Evolutionary conservation across 371 early-diverging fungal genomes (phyloP), one percentile per base, ranked within the genome.

Genomic region (Apophysomyces variabilis): DNA sequence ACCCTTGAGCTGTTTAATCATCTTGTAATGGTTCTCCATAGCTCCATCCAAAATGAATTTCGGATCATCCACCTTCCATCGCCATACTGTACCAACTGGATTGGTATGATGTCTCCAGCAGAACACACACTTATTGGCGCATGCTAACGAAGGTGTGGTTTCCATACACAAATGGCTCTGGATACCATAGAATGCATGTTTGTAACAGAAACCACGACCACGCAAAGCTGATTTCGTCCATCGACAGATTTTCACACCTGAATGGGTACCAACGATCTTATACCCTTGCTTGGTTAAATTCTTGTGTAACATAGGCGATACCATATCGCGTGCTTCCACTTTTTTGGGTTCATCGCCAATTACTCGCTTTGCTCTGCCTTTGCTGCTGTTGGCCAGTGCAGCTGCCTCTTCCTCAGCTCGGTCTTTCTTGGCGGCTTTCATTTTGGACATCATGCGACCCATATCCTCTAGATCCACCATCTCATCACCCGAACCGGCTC

Each of bases 101-200:
- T 93, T 93, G 13, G 91, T 92, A 43, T 92, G 91, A 71, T 91
- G 92, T 67, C 92, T 79, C 92, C 92, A 93, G 66, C 92, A 92
- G 69, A 91, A 92, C 4, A 91, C 91, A 69, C 92, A 93, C 68
- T 92, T 92, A 75, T 93, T 93, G 14, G 92, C 90, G 66, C 93
- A 93, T 11, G 93, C 92, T 56, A 93, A 72, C 1, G 88, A 85
- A 16, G 90, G 90, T 0, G 89, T 91, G 1, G 88, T 87, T 64
- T 89, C 90, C 86, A 88, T 89, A 71, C 91, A 90, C 58, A 85
- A 69, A 71, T 88, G 89, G 44, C 84, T 83, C 66, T 85, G 86
- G 36, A 89, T 91, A 35, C 88, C 89, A 57, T 89, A 91, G 69
- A 90, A 84, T 58, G 92, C 76, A 77, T 92, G 89, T 67, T 92